Evolutionary conservation across 352 stramenopile species (phyloP).

Genomic region (Peronospora farinosa): DNA sequence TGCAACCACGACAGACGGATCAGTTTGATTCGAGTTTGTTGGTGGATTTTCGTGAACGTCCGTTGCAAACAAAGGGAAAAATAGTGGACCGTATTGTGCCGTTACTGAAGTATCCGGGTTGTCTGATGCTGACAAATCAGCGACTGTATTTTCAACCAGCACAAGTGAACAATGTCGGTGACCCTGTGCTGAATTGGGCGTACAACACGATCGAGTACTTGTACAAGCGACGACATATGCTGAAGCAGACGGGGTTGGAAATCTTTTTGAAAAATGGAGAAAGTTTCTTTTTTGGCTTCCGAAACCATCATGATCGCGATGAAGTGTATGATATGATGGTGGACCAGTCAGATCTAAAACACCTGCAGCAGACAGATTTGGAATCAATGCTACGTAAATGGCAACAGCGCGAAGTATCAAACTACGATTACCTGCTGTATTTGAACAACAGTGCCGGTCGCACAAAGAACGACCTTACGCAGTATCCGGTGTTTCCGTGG

Average conservation of each 20-base stretch:
- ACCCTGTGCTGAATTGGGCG: constrained; percentile 80
- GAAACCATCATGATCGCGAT: constrained; percentile 61
- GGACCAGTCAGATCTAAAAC: constrained; percentile 57
- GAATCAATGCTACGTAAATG: constrained; percentile 79
- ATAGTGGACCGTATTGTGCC: constrained; percentile 86
- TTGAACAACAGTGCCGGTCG: constrained; percentile 85
- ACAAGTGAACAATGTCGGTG: constrained; percentile 89
- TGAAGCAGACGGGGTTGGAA: constrained; percentile 85
- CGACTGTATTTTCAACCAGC: constrained; percentile 87
- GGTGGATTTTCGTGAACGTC: constrained; percentile 86
- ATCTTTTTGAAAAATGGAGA: constrained; percentile 69
- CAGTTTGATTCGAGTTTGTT: constrained; percentile 86
- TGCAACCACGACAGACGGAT: constrained; percentile 60
- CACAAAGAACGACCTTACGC: constrained; percentile 86
- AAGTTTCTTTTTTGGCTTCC: constrained; percentile 80
- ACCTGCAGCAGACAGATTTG: constrained; percentile 53
- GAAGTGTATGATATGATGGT: constrained; percentile 85
- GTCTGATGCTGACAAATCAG: constrained; percentile 88
- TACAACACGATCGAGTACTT: constrained; percentile 73
- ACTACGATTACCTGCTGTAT: constrained; percentile 90
- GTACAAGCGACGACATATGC: constrained; percentile 87
- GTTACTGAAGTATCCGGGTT: constrained; percentile 87
- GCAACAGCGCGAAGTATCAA: constrained; percentile 88
- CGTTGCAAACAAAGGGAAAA: constrained; percentile 64
- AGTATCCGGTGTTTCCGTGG: constrained; percentile 98